Percentiles rank a stretch among this genome's conserved stretches.
Conservation (phyloP, 176 grass and related monocot species). For the Triticum dicoccoides region DNA sequence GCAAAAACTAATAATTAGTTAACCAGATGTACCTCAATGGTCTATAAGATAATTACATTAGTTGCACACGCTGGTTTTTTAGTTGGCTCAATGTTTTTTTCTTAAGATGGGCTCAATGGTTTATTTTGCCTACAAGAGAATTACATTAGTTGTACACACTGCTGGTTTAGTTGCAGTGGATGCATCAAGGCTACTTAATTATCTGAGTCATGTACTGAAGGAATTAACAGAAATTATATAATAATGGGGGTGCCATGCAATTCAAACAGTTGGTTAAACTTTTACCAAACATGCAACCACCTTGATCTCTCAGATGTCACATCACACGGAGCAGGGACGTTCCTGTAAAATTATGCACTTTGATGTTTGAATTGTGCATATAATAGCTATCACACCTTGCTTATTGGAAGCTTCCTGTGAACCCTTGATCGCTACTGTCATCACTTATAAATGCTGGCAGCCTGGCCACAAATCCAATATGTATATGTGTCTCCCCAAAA, state of each 20-base stretch:
- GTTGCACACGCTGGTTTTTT: background rate
- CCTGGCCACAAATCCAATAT: background rate
- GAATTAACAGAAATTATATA: background rate
- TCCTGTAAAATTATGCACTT: background rate
- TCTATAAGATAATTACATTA: background rate
- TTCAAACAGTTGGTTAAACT: background rate
- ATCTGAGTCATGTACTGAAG: background rate
- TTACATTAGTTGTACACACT: background rate
- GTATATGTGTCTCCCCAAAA: background rate
- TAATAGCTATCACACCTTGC: background rate
- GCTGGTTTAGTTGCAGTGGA: constrained; percentile 4
- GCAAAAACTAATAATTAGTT: too few relatives aligned
- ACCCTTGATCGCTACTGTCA: background rate
- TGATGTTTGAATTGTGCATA: background rate
- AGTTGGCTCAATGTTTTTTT: background rate
- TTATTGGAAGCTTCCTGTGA: constrained; percentile 28
- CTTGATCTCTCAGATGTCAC: background rate
- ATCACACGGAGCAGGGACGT: background rate
- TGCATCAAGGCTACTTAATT: background rate
- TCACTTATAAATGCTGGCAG: background rate
- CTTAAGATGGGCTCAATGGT: too few relatives aligned
- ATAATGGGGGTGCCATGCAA: background rate
- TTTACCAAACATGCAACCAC: constrained; percentile 28
- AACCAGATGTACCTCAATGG: background rate
- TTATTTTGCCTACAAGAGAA: too few relatives aligned